A percentile compares a stretch with the other conserved stretches of the same genome.
Conservation (phyloP, 2,329 filamentous ascomycete species). For the Aspergillus tubingensis region DNA sequence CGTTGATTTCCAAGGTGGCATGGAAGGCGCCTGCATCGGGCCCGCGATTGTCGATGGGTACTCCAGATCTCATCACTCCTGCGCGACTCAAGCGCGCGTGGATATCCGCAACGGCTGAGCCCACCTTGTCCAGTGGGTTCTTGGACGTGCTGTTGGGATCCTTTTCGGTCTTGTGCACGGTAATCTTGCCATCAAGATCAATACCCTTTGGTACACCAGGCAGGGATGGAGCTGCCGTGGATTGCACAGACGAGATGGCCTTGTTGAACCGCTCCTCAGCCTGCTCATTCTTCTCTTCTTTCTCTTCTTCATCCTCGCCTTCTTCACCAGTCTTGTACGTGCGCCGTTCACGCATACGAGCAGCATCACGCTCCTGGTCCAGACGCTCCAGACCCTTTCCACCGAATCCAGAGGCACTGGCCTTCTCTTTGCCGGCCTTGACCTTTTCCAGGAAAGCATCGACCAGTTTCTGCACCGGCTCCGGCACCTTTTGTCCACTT, state of each 20-base stretch:
- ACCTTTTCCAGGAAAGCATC: conserved; percentile 82
- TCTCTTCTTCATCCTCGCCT: conserved; percentile 70
- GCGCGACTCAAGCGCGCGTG: conserved; percentile 86
- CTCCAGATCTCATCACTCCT: conserved; percentile 84
- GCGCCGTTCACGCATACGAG: conserved; percentile 81
- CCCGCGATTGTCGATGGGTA: conserved; percentile 97
- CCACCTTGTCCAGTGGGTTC: conserved; percentile 80
- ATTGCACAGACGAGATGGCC: conserved; percentile 65
- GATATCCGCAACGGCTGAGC: conserved; percentile 87
- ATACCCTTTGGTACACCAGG: conserved; percentile 57
- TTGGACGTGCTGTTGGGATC: conserved; percentile 52
- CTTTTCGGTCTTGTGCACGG: conserved; percentile 70
- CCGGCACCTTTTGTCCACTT: conserved; percentile 80
- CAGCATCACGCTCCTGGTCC: conserved; percentile 85
- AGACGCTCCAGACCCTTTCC: conserved; percentile 91
- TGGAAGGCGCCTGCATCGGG: conserved; percentile 96
- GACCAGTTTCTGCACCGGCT: conserved; percentile 62
- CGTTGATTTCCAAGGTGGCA: conserved; percentile 97
- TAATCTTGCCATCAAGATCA: conserved; percentile 68
- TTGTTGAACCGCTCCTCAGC: conserved; percentile 57
- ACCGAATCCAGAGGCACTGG: conserved; percentile 80
- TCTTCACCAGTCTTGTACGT: conserved; percentile 90
- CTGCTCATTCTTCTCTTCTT: conserved; percentile 69
- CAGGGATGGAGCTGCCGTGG: conserved; percentile 55
- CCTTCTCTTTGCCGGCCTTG: conserved; percentile 87